Base-by-base conservation (phyloP, 257 asterid species). In the Solanum microdontum region DNA sequence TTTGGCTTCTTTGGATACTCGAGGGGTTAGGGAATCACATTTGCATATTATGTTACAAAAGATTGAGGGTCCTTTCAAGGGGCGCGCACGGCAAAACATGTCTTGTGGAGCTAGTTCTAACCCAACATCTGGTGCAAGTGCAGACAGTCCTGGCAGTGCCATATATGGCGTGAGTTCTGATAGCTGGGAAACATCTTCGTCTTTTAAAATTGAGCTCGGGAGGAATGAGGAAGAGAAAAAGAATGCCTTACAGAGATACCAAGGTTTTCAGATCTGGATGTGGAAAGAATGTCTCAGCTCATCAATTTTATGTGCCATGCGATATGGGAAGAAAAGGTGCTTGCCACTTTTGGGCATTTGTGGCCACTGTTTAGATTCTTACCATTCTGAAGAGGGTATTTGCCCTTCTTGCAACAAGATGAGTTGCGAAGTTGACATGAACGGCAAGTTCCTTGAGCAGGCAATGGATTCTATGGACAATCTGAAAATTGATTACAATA, bases 1-100 rank as follows among this genome's bases (percentile, higher is more conserved):
- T 80, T 86, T 91, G 89, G 79, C 90, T 82, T 92, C 99, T 51
- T 91, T 96, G 95, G 99, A 97, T 91, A 92, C 92, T 72, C 98
- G 99, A 70, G 99, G 99, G 37, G 89, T 92, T 83, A 92, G 99
- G 92, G 99, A 97, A 91, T 97, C 99, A 68, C 99, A 97, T 93
- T 88, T 97, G 93, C 98, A 94, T 88, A 91, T 95, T 89, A 97
- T 97, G 99, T 86, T 97, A 91, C 95, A 93, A 89, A 97, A 95
- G 91, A 94, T 95, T 90, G 98, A 96, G 90, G 90, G 48, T 62
- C 91, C 93, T 88, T 97, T 97, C 92, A 94, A 93, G 89, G 97
- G 93, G 87, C 87, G 94, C 86, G 91, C 93, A 79, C 87, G 72
- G 79, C 91, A 89, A 90, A 91, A 91, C 88, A 82, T 86, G 84